phyloP scores from a whole-genome alignment of 2,329 filamentous ascomycete genomes.

The Dactylellina drechsleri region DNA sequence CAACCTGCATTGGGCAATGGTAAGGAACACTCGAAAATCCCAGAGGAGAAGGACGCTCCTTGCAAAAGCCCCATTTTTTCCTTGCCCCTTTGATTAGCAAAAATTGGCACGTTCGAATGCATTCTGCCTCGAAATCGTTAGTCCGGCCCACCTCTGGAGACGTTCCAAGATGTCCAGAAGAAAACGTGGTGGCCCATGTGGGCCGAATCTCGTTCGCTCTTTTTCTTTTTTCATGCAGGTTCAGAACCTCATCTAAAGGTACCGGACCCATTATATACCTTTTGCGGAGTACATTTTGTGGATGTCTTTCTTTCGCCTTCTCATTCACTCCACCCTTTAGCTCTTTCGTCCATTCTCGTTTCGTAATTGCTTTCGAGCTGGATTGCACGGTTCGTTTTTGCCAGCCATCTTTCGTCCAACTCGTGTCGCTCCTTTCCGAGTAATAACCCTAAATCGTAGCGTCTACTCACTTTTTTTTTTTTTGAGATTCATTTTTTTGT shows the following conservation, averaged over 20 bases:
- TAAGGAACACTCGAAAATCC: slow-evolving; percentile 50
- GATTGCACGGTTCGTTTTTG: slow-evolving; percentile 45
- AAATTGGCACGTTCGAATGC: slow-evolving; percentile 15
- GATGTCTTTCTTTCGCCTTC: slow-evolving; percentile 28
- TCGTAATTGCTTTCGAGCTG: slow-evolving; percentile 46
- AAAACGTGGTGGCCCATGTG: slow-evolving; percentile 54
- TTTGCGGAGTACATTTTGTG: slow-evolving; percentile 48
- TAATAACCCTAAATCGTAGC: slow-evolving; percentile 37
- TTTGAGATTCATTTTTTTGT: slow-evolving; percentile 18
- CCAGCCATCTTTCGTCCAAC: slow-evolving; percentile 46
- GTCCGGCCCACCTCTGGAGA: slow-evolving; percentile 33
- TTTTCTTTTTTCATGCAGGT: slow-evolving; percentile 39
- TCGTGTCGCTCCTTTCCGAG: slow-evolving; percentile 53
- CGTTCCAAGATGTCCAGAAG: slow-evolving; percentile 47
- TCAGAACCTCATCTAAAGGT: slow-evolving; percentile 41
- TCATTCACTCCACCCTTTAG: slow-evolving; percentile 41
- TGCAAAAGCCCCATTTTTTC: slow-evolving; percentile 28
- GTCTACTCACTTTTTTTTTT: neutral
- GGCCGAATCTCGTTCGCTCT: slow-evolving; percentile 34
- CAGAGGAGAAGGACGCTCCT: slow-evolving; percentile 3
- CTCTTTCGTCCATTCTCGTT: slow-evolving; percentile 30
- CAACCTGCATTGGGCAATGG: slow-evolving; percentile 43
- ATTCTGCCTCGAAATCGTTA: slow-evolving; percentile 42
- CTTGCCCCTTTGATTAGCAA: slow-evolving; percentile 35
- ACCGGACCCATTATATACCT: slow-evolving; percentile 51